A percentile compares a stretch with the other conserved stretches of the same genome.
phyloP scores from a whole-genome alignment of 352 stramenopile genomes.

The Globisporangium rhizosaccharum region DNA sequence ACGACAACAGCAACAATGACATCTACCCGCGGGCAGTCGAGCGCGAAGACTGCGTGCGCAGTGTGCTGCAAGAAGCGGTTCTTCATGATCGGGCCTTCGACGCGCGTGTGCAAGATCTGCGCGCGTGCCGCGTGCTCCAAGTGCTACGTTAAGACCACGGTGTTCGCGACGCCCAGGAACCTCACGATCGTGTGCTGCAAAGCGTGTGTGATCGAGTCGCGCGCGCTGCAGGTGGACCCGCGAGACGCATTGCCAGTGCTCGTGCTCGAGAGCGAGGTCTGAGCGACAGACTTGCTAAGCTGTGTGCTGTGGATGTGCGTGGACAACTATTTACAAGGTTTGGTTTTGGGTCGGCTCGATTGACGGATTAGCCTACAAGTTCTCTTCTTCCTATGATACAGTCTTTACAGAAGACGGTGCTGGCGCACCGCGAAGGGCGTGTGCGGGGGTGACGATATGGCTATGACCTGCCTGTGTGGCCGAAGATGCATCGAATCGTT shows the following conservation, averaged over 20 bases:
- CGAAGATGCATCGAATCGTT: too few species aligned
- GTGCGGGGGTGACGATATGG: too few species aligned
- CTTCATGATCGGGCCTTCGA: constrained; percentile 7
- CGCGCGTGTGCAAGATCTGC: constrained; percentile 37
- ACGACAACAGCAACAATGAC: not conserved
- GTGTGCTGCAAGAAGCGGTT: constrained; percentile 9
- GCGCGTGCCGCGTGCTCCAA: constrained; percentile 34
- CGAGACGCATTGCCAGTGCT: constrained; percentile 29
- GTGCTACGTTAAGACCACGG: constrained; percentile 35
- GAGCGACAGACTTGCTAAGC: not conserved
- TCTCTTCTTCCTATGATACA: too few species aligned
- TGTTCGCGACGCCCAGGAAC: constrained; percentile 29
- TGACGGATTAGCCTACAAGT: too few species aligned
- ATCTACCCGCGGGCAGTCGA: not conserved
- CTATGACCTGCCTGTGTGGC: too few species aligned
- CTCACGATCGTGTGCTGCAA: constrained; percentile 43
- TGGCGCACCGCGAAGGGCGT: too few species aligned
- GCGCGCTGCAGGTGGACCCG: constrained; percentile 29
- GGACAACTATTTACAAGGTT: not conserved
- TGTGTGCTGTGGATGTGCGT: not conserved
- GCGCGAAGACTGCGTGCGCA: not conserved
- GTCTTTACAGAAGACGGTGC: too few species aligned
- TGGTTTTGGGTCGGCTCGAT: too few species aligned
- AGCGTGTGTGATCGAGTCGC: constrained; percentile 39
- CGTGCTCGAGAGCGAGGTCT: not conserved